Conservation (phyloP, 2,329 filamentous ascomycete genomes). For the Pyrenophora tritici-repentis region DNA sequence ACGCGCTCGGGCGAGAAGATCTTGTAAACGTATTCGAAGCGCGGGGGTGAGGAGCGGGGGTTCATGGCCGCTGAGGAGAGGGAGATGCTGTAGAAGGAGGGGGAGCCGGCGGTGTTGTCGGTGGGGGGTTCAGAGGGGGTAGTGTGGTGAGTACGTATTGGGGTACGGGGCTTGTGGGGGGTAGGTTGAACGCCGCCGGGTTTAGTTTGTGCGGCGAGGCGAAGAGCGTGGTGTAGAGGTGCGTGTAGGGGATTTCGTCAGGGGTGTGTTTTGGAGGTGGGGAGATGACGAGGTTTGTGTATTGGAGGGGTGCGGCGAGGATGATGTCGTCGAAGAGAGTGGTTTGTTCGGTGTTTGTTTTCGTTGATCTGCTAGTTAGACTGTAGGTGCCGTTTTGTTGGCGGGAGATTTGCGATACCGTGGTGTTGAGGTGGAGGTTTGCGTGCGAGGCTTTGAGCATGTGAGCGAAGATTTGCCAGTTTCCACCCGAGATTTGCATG, state of each 20-base stretch:
- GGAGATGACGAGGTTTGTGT: constrained; percentile 66
- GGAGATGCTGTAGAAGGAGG: constrained; percentile 86
- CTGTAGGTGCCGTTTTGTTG: constrained; percentile 49
- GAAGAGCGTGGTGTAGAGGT: constrained; percentile 88
- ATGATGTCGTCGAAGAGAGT: constrained; percentile 75
- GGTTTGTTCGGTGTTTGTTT: constrained; percentile 17
- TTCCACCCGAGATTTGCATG: constrained; percentile 78
- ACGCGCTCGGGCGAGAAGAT: constrained; percentile 64
- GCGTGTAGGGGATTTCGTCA: constrained; percentile 81
- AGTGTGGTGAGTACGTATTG: constrained; percentile 84
- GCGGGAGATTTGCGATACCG: constrained; percentile 64
- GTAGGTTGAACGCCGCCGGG: constrained; percentile 72
- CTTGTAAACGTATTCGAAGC: constrained; percentile 66
- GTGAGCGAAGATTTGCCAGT: constrained; percentile 89
- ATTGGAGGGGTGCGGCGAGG: constrained; percentile 83
- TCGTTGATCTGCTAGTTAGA: constrained; percentile 43
- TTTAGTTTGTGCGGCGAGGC: constrained; percentile 75
- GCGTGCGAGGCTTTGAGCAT: constrained; percentile 73
- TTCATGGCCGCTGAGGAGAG: constrained; percentile 69
- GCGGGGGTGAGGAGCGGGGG: constrained; percentile 47
- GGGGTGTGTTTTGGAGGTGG: constrained; percentile 58
- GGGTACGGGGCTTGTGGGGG: constrained; percentile 64
- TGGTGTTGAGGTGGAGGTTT: constrained; percentile 66
- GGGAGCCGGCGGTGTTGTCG: constrained; percentile 62
- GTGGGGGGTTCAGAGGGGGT: constrained; percentile 60